Conservation (phyloP, 1,284 basidiomycete genomes). For the Sparassis latifolia region DNA sequence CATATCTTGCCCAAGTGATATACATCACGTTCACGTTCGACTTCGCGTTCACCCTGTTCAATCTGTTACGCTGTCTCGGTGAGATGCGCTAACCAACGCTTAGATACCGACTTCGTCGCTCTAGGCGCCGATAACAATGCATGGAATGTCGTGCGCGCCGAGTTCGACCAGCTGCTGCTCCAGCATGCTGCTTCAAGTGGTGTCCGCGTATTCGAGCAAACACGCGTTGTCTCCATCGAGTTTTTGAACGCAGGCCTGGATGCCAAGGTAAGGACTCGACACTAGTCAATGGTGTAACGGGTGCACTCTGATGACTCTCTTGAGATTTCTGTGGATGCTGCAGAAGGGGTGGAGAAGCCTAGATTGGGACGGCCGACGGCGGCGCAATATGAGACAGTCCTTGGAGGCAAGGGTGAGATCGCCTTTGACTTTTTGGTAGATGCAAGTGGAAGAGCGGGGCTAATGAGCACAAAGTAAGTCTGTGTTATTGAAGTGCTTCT, state of each 20-base stretch:
- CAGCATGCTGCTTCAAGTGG: slow-evolving; percentile 30
- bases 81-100: too few species aligned
- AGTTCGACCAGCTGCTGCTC: slow-evolving; percentile 35
- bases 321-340: neutral
- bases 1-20: neutral
- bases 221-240: slow-evolving; percentile 22
- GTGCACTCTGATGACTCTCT: too few species aligned
- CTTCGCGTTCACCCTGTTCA: neutral
- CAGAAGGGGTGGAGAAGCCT: neutral
- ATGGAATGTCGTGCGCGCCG: slow-evolving; percentile 37
- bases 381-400: slow-evolving; percentile 21
- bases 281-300: too few species aligned
- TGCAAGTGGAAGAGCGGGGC: slow-evolving; percentile 60
- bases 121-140: slow-evolving; percentile 29
- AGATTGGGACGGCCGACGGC: slow-evolving; percentile 19
- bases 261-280: too few species aligned
- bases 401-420: slow-evolving; percentile 30
- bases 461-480: slow-evolving; percentile 45
- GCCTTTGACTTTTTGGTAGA: slow-evolving; percentile 63
- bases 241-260: slow-evolving; percentile 18
- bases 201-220: slow-evolving; percentile 30
- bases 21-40: neutral
- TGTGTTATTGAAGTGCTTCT: too few species aligned
- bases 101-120: slow-evolving; percentile 36
- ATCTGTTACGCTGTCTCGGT: too few species aligned